Conservation (phyloP, 305 asterid genomes). For the Fraxinus sp. region DNA sequence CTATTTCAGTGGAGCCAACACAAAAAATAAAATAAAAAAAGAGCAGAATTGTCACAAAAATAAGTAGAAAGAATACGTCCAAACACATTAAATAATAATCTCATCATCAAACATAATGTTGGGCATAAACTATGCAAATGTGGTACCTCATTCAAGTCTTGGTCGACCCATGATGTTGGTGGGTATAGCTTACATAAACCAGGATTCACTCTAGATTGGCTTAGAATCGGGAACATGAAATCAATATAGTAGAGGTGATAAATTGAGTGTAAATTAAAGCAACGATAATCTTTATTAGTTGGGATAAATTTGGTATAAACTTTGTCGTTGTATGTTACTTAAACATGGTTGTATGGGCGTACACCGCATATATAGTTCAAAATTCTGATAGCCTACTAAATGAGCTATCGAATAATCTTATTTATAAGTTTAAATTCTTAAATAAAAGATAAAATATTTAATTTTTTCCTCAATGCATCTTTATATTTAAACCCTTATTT, state of each 20-base stretch:
- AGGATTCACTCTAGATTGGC: not conserved
- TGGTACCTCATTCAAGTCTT: slow-evolving; percentile 37
- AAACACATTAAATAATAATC: slow-evolving; percentile 20
- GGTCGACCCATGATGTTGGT: slow-evolving; percentile 58
- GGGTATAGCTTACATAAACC: slow-evolving; percentile 35
- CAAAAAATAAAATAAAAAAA: not conserved
- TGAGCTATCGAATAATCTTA: not conserved
- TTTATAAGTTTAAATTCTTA: no score
- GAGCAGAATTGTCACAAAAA: not conserved
- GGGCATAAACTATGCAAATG: slow-evolving; percentile 38
- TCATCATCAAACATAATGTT: slow-evolving; percentile 28
- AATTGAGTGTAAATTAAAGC: not conserved
- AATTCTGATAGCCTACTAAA: not conserved
- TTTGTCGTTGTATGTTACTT: not conserved
- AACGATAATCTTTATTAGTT: not conserved
- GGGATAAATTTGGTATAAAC: not conserved
- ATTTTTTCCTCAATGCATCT: not conserved
- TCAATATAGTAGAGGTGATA: not conserved
- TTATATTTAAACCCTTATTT: no score
- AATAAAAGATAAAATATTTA: no score
- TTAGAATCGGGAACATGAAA: not conserved
- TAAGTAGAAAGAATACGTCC: slow-evolving; percentile 13
- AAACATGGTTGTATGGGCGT: not conserved
- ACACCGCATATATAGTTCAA: no score
- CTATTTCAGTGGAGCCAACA: slow-evolving; percentile 28